phyloP scores from a whole-genome alignment of 2,329 filamentous ascomycete species.

The Huntiella abstrusa region DNA sequence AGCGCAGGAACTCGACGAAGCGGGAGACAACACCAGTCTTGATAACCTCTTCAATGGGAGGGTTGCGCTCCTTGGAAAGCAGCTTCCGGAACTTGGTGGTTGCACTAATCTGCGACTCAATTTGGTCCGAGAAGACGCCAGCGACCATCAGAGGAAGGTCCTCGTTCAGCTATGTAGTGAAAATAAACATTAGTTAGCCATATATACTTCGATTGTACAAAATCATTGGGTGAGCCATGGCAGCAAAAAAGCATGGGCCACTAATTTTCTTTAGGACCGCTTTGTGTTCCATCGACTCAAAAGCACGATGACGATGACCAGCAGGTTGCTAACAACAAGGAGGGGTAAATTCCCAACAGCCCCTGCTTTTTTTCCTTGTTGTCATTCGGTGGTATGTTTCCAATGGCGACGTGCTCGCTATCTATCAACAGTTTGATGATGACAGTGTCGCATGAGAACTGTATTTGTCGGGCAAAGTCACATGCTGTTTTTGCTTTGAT shows the following conservation, averaged over 20 bases:
- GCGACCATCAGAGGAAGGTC: constrained; percentile 96
- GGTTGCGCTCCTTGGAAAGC: constrained; percentile 95
- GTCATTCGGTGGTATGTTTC: too few relatives aligned
- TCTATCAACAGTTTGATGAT: not conserved
- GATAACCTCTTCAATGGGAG: constrained; percentile 96
- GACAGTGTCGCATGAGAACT: not conserved
- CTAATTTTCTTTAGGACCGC: not conserved
- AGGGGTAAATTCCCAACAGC: constrained; percentile 7
- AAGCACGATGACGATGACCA: not conserved
- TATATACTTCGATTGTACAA: not conserved
- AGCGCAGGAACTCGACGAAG: constrained; percentile 96
- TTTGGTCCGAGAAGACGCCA: constrained; percentile 96
- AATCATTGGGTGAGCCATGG: not conserved
- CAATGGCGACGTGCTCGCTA: too few relatives aligned
- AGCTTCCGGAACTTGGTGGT: constrained; percentile 98
- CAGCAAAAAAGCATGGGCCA: constrained; percentile 2
- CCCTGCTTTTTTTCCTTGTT: too few relatives aligned
- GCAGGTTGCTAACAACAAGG: not conserved
- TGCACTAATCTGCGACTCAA: constrained; percentile 90
- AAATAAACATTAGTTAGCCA: constrained; percentile 14
- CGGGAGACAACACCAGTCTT: constrained; percentile 95
- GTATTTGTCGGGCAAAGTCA: too few relatives aligned
- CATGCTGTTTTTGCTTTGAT: too few relatives aligned
- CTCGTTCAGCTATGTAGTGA: constrained; percentile 58
- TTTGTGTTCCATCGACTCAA: not conserved